Percentiles rank a stretch among this genome's conserved stretches.
Conservation (phyloP, 1,284 basidiomycete genomes). For the Puccinia triticina region DNA sequence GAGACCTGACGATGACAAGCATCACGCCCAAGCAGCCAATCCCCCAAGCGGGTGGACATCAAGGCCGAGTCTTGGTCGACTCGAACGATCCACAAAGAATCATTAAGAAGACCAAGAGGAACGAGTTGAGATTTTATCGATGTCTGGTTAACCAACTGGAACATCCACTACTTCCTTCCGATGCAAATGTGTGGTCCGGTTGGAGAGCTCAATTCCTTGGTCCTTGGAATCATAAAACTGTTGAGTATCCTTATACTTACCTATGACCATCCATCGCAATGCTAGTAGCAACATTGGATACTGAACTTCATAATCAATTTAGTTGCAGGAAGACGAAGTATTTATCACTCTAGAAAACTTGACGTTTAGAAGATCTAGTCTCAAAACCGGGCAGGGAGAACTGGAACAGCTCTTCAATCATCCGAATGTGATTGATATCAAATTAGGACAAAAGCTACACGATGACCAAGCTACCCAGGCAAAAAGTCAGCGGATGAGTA, state of each 20-base stretch:
- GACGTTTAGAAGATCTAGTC: neutral
- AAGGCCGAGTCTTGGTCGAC: slow-evolving; percentile 5
- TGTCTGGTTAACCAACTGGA: slow-evolving; percentile 21
- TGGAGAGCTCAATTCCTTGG: slow-evolving; percentile 39
- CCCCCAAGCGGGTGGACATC: slow-evolving; percentile 42
- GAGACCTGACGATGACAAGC: too few species aligned
- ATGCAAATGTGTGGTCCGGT: neutral
- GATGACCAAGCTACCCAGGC: slow-evolving; percentile 37
- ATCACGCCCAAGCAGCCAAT: neutral
- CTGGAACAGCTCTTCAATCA: slow-evolving; percentile 11
- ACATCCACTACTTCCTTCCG: too few species aligned
- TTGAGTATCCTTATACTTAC: neutral
- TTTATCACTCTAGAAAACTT: slow-evolving; percentile 30
- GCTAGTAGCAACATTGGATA: too few species aligned
- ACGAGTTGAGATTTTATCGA: slow-evolving; percentile 32
- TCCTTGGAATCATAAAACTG: too few species aligned
- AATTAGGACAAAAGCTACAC: slow-evolving; percentile 40
- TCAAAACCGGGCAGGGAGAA: neutral
- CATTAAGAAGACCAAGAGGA: slow-evolving; percentile 9
- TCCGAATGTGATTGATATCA: slow-evolving; percentile 49
- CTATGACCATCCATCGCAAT: too few species aligned
- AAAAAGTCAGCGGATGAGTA: slow-evolving; percentile 28
- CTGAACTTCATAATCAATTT: too few species aligned
- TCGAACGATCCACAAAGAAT: slow-evolving; percentile 12
- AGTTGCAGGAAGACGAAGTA: neutral